These are phyloP conservation scores for Trypanosoma conorhini DNA, from an alignment of 208 protist species.

Conservation along the genomic window DNA sequence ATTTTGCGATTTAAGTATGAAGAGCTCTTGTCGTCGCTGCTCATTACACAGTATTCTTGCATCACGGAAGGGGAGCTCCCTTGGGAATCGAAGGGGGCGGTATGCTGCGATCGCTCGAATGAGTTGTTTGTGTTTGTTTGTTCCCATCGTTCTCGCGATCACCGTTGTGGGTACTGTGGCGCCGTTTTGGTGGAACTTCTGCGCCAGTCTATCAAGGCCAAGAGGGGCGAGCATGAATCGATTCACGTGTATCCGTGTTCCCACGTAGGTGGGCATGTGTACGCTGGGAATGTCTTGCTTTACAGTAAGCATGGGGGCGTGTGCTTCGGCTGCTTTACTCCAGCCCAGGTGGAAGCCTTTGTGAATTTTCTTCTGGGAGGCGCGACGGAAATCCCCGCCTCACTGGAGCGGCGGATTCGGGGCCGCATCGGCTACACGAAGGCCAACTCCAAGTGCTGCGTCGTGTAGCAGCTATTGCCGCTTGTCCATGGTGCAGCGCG, in stretches of 20 bases:
- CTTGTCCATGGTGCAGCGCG: background rate
- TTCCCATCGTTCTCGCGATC: slow-evolving; percentile 73
- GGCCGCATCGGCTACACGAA: slow-evolving; percentile 40
- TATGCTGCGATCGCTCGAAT: slow-evolving; percentile 75
- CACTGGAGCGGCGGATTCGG: slow-evolving; percentile 58
- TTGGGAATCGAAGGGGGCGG: slow-evolving; percentile 61
- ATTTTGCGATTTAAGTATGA: slow-evolving; percentile 64
- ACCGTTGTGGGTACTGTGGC: slow-evolving; percentile 90
- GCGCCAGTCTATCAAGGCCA: slow-evolving; percentile 43
- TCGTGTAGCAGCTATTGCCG: slow-evolving; percentile 11
- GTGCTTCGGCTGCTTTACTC: slow-evolving; percentile 88
- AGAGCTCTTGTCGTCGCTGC: slow-evolving; percentile 34
- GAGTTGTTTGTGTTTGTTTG: slow-evolving; percentile 90
- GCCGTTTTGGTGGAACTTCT: slow-evolving; percentile 82
- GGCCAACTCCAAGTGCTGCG: slow-evolving; percentile 10
- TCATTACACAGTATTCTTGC: slow-evolving; percentile 65
- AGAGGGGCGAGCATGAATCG: slow-evolving; percentile 27
- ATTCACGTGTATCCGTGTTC: slow-evolving; percentile 76
- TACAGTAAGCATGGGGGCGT: slow-evolving; percentile 84
- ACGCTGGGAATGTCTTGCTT: slow-evolving; percentile 90
- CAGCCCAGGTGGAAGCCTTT: slow-evolving; percentile 63
- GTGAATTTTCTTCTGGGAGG: slow-evolving; percentile 57
- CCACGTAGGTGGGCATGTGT: slow-evolving; percentile 90
- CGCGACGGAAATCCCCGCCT: slow-evolving; percentile 47
- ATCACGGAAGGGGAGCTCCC: slow-evolving; percentile 53